Evolutionary conservation across 495 filamentous ascomycete genomes (phyloP).

Genomic region (Aspergillus bridgeri): DNA sequence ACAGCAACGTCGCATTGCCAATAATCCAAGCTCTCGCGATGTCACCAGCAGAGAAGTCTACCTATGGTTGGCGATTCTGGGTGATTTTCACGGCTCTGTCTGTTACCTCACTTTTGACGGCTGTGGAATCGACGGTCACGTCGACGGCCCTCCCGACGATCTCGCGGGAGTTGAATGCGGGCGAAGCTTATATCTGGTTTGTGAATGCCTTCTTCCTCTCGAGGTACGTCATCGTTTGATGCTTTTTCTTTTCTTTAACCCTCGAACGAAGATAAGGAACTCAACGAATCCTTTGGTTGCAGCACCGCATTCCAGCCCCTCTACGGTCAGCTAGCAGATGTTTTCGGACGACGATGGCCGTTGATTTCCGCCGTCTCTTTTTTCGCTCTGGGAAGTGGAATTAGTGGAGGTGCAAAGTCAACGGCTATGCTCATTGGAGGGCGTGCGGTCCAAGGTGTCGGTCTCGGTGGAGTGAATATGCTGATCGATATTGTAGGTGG

Average conservation of each 20-base stretch:
- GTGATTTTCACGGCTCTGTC: neutral
- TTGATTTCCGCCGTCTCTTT: constrained; percentile 33
- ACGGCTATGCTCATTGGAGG: constrained; percentile 25
- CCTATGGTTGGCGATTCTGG: neutral
- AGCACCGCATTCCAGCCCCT: constrained; percentile 17
- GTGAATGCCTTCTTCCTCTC: constrained; percentile 37
- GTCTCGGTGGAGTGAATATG: constrained; percentile 16
- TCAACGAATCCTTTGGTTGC: neutral
- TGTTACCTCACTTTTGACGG: neutral
- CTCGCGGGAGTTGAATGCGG: constrained; percentile 23
- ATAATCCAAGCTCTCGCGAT: neutral
- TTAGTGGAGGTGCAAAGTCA: constrained; percentile 34
- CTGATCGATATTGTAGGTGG: constrained; percentile 16
- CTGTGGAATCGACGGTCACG: constrained; percentile 23
- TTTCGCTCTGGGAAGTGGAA: constrained; percentile 41
- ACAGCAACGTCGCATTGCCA: neutral
- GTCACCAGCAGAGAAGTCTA: neutral
- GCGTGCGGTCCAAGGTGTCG: constrained; percentile 21
- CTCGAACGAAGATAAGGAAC: no score
- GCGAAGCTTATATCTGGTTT: constrained; percentile 38
- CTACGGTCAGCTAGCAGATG: constrained; percentile 40
- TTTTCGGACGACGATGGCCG: constrained; percentile 47
- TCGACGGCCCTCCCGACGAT: constrained; percentile 43
- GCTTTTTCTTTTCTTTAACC: no score
- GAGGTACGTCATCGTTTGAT: neutral